These are phyloP conservation scores for Penicillium atrosanguineum DNA, from an alignment of 495 filamentous ascomycete genomes.

Conservation along the genomic window DNA sequence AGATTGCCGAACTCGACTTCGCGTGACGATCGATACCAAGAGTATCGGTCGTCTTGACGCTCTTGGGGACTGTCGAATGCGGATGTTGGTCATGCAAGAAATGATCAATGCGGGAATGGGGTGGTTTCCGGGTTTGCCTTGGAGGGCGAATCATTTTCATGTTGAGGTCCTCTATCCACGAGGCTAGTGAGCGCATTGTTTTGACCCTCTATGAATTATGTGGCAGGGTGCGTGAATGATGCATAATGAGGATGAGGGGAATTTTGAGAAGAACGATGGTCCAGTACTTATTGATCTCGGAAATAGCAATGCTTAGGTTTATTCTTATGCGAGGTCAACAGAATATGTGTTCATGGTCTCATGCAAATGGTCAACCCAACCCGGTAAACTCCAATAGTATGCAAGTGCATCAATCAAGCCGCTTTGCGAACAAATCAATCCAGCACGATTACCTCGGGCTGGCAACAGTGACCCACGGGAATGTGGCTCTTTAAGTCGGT, in stretches of 20 bases:
- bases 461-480: too few species aligned
- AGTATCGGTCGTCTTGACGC: neutral
- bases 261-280: neutral
- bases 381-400: neutral
- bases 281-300: neutral
- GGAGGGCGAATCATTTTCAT: constrained; percentile 1
- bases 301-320: neutral
- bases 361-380: neutral
- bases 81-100: neutral
- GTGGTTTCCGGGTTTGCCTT: constrained; percentile 10
- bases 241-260: neutral
- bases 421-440: neutral
- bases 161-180: neutral
- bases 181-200: too few species aligned
- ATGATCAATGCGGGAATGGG: constrained; percentile 10
- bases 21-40: neutral
- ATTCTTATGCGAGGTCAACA: neutral
- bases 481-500: neutral
- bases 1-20: neutral
- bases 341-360: neutral
- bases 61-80: neutral
- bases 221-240: neutral
- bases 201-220: too few species aligned
- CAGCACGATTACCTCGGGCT: neutral
- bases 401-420: neutral